Evolutionary conservation across 73 alveolate species (phyloP).

Genomic region (Uronychia setigera): DNA sequence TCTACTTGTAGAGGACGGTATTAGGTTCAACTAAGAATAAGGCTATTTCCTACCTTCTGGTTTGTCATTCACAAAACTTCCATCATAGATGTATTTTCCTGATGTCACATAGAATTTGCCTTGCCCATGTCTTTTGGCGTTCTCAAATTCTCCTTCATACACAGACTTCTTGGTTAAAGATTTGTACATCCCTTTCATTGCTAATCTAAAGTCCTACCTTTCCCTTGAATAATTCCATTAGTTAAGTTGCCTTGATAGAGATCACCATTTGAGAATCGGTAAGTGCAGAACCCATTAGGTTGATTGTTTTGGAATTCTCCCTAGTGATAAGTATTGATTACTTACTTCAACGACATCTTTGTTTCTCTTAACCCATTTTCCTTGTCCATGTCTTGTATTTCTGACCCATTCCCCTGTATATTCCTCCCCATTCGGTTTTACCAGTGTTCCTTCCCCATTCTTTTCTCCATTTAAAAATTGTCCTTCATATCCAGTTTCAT

Average conservation of each 20-base stretch:
- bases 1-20: slow-evolving; percentile 23
- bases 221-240: slow-evolving; percentile 62
- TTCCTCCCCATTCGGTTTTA: slow-evolving; percentile 29
- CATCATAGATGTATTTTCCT: slow-evolving; percentile 64
- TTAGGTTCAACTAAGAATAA: slow-evolving; percentile 25
- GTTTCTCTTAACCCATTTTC: slow-evolving; percentile 20
- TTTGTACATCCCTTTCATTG: slow-evolving; percentile 32
- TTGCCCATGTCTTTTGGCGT: slow-evolving; percentile 70
- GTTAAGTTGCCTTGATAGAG: slow-evolving; percentile 46
- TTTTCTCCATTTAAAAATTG: slow-evolving; percentile 61
- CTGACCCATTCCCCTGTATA: slow-evolving; percentile 29
- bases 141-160: slow-evolving; percentile 78
- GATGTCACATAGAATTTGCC: slow-evolving; percentile 67
- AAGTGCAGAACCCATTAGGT: slow-evolving; percentile 54
- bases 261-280: slow-evolving; percentile 42
- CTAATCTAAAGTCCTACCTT: slow-evolving; percentile 48
- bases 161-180: slow-evolving; percentile 40
- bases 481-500: slow-evolving; percentile 79
- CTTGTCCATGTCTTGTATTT: slow-evolving; percentile 39
- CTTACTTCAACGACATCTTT: slow-evolving; percentile 20
- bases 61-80: slow-evolving; percentile 60
- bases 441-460: slow-evolving; percentile 78
- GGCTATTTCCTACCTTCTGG: slow-evolving; percentile 56
- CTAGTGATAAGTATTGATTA: slow-evolving; percentile 1
- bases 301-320: slow-evolving; percentile 51